Base-by-base conservation (phyloP, 2,329 filamentous ascomycete genomes). In the Claviceps sp. region DNA sequence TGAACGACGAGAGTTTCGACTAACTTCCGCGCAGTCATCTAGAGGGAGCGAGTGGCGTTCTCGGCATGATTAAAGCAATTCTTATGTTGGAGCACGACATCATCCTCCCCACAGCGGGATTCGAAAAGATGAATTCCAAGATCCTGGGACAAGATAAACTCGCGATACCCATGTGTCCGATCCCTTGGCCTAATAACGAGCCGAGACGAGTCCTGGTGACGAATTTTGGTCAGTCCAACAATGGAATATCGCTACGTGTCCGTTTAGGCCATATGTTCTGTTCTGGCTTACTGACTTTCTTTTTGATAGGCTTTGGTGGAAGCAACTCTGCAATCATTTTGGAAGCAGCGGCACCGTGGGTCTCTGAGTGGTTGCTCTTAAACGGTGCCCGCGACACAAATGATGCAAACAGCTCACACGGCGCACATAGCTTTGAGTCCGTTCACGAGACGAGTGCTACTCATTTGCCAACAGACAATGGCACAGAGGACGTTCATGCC, bases 11-110 rank as follows among this genome's bases (percentile, higher is more conserved):
- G 7, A 26, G 7, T 8, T 11, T 18, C 18, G 2, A 40, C 20
- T 5, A 36, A 18, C 9, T 20, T n/a, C 0, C 16, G 13, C 60
- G 14, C 46, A 54, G 58, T n/a, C 58, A 60, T 49, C 51, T 61
- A 36, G 38, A 20, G 14, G 18, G 40, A 13, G 40, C 40, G 5
- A 20, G n/a, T 22, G 62, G 63, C 2, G 8, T 63, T 22, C 47
- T 59, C 1, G 53, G 48, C 40, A 49, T 64, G 6, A 52, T 63
- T 41, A 64, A 63, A 52, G 55, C 57, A 1, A 54, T 61, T 7
- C 18, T 63, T 42, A 56, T 57, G 48, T 38, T 64, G 24, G 49
- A 63, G 44, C 49, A 58, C 16, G 58, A 54, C 18, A 20, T 46
- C 7, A 61, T 64, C 38, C 54, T 59, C 5, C 59, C 61, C 5